Evolutionary conservation across 1,284 basidiomycete genomes (phyloP).

Genomic region (Puccinia triticina): DNA sequence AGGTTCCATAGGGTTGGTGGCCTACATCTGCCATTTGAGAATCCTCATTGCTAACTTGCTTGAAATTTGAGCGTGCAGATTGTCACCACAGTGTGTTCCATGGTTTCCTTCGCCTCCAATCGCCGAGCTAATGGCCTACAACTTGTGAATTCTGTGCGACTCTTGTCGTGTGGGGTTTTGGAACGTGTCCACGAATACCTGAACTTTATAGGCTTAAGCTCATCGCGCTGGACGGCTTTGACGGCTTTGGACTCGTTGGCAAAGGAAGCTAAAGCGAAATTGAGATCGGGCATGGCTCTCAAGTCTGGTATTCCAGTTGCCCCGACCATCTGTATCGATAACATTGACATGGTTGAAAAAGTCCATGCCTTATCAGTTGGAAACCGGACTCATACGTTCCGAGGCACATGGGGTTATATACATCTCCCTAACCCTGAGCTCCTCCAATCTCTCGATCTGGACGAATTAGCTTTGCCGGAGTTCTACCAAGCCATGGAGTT

Average conservation of each 20-base stretch:
- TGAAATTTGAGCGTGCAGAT: neutral
- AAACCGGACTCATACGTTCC: neutral
- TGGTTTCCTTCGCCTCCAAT: neutral
- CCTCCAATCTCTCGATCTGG: neutral
- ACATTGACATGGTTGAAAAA: no score
- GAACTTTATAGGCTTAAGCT: neutral
- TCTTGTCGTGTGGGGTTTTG: neutral
- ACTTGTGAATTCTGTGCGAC: neutral
- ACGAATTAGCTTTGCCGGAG: neutral
- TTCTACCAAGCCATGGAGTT: neutral
- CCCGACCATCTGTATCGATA: no score
- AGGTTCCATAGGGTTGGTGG: neutral
- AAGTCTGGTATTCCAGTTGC: neutral
- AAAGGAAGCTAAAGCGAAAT: neutral
- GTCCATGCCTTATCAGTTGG: no score
- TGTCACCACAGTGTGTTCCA: neutral
- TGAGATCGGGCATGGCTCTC: neutral
- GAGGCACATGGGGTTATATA: constrained; percentile 6
- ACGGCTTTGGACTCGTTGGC: neutral
- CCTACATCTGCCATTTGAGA: neutral
- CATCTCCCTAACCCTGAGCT: neutral
- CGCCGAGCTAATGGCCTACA: neutral
- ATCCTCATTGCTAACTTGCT: neutral
- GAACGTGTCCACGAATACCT: neutral
- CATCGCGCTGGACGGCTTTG: neutral